phyloP scores from a whole-genome alignment of 306 rosid species.

The Cyclanthera cordifolia region DNA sequence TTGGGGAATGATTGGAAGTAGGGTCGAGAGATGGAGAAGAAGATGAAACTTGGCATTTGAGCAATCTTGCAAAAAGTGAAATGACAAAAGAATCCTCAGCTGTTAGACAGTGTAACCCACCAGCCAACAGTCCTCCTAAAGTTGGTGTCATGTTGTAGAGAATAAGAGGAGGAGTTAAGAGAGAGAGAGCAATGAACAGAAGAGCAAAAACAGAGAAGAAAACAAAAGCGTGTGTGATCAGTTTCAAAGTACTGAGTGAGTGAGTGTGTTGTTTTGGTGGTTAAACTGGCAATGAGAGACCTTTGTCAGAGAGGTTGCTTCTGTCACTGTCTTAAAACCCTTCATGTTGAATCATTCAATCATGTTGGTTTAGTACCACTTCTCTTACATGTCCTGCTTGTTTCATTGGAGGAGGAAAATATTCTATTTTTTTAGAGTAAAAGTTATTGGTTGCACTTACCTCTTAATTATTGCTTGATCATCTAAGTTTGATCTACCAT shows the following conservation, averaged over 20 bases:
- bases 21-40: not conserved
- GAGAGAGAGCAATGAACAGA: conserved; percentile 6
- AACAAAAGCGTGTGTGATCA: not conserved
- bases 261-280: conserved; percentile 8
- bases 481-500: not conserved
- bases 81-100: conserved; percentile 8
- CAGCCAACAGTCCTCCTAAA: conserved; percentile 1
- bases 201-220: not conserved
- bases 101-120: conserved; percentile 13
- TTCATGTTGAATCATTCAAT: conserved; percentile 7
- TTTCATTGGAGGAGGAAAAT: not conserved
- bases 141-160: conserved; percentile 6
- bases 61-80: not conserved
- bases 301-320: not conserved
- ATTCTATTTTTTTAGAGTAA: too few relatives aligned
- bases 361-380: conserved; percentile 5
- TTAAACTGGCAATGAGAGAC: not conserved
- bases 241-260: not conserved
- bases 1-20: conserved; percentile 12
- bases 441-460: not conserved
- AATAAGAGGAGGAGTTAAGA: conserved; percentile 1
- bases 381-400: not conserved
- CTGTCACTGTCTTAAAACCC: conserved; percentile 1
- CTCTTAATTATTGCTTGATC: not conserved
- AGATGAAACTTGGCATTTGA: not conserved